Evolutionary conservation across 108 stramenopile species (phyloP), one percentile per base, ranked within the genome.

Genomic region (Cylindrotheca closterium): DNA sequence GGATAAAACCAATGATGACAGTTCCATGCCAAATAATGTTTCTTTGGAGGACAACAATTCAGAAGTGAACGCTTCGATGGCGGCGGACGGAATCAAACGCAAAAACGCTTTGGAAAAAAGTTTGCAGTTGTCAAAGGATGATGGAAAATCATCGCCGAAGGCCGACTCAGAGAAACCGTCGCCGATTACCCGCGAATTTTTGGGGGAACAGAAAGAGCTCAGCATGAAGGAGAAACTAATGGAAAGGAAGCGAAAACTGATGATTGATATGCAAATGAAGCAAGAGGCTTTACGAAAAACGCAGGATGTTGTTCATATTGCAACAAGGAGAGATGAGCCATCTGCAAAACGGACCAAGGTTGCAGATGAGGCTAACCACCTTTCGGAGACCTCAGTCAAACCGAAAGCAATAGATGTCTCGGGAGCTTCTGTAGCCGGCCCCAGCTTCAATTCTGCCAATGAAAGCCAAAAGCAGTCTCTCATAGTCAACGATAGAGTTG

Each of bases 211-310:
- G 21, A 79, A 76, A 51, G 68, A 74, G 31, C 52, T 74, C 15
- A 65, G 62, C 26, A 61, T 77, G 72, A 75, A 78, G 53, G 74
- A 72, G 48, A 84, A 81, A 54, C 59, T 84, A 2, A 37, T 80
- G 28, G 70, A 72, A 51, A 84, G 70, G 79, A 84, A 84, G 55
- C 67, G 82, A 10, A 65, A 75, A 42, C 70, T 84, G 61, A 47
- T 60, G 69, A 28, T 58, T 21, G 65, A 60, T 12, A 70, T 56
- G 78, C 54, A 51, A 27, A 32, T 23, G 1, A 47, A 57, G 48
- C 34, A 10, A 4, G n/a, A n/a, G n/a, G 7, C 37, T 7, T 15
- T 10, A 42, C 7, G 37, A 42, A 15, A 7, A 7, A 60, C 67
- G 48, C 58, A 48, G 28, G 25, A 73, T 46, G 32, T 27, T 3